Evolutionary conservation across 2,329 filamentous ascomycete genomes (phyloP).

Genomic region (Chalaropsis thielavioides): DNA sequence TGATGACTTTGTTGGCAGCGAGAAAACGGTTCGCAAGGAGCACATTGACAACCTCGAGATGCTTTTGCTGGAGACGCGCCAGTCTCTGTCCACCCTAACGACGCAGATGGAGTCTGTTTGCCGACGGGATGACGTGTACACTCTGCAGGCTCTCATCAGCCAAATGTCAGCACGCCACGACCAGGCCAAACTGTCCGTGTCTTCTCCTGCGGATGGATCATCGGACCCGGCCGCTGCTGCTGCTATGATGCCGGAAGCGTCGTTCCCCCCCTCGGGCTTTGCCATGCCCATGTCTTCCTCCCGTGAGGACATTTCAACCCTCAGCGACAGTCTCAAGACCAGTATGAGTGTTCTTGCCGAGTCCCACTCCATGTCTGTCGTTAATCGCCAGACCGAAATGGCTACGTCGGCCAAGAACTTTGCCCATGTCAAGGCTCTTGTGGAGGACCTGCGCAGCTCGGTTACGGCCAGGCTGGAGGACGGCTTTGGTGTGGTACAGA

Average conservation of each 20-base stretch:
- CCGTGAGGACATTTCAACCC: slow-evolving; percentile 14
- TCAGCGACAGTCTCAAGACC: slow-evolving; percentile 17
- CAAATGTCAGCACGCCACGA: slow-evolving; percentile 65
- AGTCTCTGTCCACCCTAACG: slow-evolving; percentile 51
- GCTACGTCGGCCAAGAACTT: slow-evolving; percentile 65
- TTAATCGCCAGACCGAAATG: slow-evolving; percentile 73
- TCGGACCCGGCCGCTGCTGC: background rate
- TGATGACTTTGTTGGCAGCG: slow-evolving; percentile 63
- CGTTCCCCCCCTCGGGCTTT: slow-evolving; percentile 10
- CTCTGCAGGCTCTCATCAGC: slow-evolving; percentile 62
- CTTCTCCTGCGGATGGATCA: background rate
- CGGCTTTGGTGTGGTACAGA: slow-evolving; percentile 56
- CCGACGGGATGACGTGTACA: slow-evolving; percentile 63
- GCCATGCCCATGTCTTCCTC: slow-evolving; percentile 12
- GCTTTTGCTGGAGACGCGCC: slow-evolving; percentile 57
- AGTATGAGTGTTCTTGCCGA: slow-evolving; percentile 41
- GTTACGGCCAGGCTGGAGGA: slow-evolving; percentile 64
- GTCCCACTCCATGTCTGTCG: slow-evolving; percentile 61
- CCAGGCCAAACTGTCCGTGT: slow-evolving; percentile 47
- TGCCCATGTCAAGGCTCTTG: slow-evolving; percentile 58
- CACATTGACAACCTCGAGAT: slow-evolving; percentile 52
- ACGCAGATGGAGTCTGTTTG: slow-evolving; percentile 55
- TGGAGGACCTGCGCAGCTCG: slow-evolving; percentile 65
- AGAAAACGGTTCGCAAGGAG: slow-evolving; percentile 53
- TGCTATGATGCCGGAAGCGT: background rate